phyloP scores from a whole-genome alignment of 345 rosid species.

The Hirschfeldia incana region DNA sequence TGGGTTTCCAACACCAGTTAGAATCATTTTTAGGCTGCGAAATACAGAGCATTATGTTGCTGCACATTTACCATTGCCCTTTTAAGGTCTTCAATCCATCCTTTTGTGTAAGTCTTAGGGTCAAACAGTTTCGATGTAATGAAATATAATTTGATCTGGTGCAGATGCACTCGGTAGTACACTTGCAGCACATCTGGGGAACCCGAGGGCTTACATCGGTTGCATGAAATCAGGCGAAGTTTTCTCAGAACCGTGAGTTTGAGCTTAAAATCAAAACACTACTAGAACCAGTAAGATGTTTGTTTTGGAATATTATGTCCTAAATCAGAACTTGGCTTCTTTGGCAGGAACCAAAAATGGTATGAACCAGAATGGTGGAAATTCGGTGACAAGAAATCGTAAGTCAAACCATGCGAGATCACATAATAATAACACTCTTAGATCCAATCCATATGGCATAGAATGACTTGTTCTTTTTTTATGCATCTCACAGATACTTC shows the following conservation, averaged over 20 bases:
- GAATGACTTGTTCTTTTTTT: slow-evolving; percentile 11
- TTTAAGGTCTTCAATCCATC: neutral
- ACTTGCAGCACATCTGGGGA: slow-evolving; percentile 58
- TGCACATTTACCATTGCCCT: neutral
- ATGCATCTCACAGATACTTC: slow-evolving; percentile 56
- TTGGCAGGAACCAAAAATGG: slow-evolving; percentile 68
- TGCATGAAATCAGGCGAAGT: slow-evolving; percentile 89
- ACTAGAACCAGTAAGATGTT: neutral
- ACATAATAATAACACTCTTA: neutral
- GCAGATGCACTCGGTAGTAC: slow-evolving; percentile 72
- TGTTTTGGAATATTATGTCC: neutral
- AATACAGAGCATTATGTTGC: neutral
- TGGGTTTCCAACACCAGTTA: neutral
- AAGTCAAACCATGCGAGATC: slow-evolving; percentile 38
- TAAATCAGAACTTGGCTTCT: slow-evolving; percentile 1
- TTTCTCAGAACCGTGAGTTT: slow-evolving; percentile 71
- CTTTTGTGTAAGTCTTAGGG: neutral
- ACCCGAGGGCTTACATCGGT: slow-evolving; percentile 77
- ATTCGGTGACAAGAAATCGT: slow-evolving; percentile 80
- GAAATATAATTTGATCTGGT: slow-evolving; percentile 26
- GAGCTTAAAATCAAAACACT: neutral
- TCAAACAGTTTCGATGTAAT: slow-evolving; percentile 14
- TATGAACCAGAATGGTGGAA: slow-evolving; percentile 98
- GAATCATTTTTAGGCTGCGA: neutral
- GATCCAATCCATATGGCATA: neutral